Base-by-base conservation (phyloP, 2,329 filamentous ascomycete species). In the Penicillium oxalicum region DNA sequence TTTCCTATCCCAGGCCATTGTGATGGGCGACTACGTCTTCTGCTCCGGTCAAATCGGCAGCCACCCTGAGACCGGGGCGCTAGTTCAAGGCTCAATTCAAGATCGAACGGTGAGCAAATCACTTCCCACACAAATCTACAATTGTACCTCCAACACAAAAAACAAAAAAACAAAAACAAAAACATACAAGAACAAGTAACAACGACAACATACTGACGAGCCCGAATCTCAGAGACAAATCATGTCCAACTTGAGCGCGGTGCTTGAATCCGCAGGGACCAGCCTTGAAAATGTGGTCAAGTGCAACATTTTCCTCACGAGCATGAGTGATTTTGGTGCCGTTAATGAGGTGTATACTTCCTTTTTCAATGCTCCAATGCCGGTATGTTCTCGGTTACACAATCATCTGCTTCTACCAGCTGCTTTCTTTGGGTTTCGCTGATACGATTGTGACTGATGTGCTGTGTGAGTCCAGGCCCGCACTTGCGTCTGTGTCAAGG, bases 271-370 rank as follows among this genome's bases (percentile, higher is more conserved):
- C 3, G 78, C 79, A 0, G 81, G 81, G 1, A 80, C 76, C 35
- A 74, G 69, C 52, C 68, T 84, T 13, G 68, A 76, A 7, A 80
- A 84, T 33, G 76, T 80, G 0, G 75, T 86, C 61, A 85, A 86
- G 66, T 75, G 82, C 56, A 86, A 84, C 57, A 73, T 86, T 42
- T 87, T 81, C 63, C 64, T 87, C 8, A 79, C 77, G 0, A 76
- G 77, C 51, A 86, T 86, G 81, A 70, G 74, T 37, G 74, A 86
- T 63, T 86, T 84, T 59, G 72, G 69, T 66, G 82, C 82, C 68
- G 88, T 94, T 82, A 95, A 95, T 73, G 77, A 78, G 61, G 85
- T 88, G 68, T 95, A 93, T 33, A 44, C 48, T 24, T 47, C 52
- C n/a, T 56, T 56, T 32, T 65, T 66, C 40, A 45, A 40, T 35